Evolutionary conservation across 164 flowering plant species (phyloP), one percentile per base, ranked within the genome.

Genomic region (Warburgia ugandensis): DNA sequence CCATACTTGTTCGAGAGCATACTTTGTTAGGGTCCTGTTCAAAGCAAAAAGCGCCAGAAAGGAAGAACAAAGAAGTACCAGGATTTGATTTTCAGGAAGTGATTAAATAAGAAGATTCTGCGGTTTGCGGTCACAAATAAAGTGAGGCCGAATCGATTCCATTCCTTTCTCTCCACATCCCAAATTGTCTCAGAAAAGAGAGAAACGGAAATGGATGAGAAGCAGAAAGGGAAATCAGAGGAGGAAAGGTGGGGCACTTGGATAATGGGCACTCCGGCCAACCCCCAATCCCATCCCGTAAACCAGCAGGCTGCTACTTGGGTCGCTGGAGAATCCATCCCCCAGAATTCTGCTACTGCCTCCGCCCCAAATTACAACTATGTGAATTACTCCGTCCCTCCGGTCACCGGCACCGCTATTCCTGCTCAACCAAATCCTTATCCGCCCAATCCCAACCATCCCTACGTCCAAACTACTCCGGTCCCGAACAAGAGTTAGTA

Each of bases 231-330:
- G 35, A 31, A 31, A 12, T 6, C 12, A 1, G 1, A 1, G 35
- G 12, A 31, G 35, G 12, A 31, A 31, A 31, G 12, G 20, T 40
- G 48, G 44, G 63, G 63, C 10, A 50, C 56, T n/a, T 50, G 63
- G 63, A 50, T 51, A 6, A 59, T 59, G 63, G 63, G 63, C 17
- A 40, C 30, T 21, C 61, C 63, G 28, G 29, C 46, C 40, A 3
- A 21, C 17, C 62, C 55, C 17, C 35, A 43, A 4, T 28, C 50
- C 13, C 50, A 50, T 35, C 50, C 56, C 17, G 27, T 14, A 23
- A 56, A 56, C 45, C 60, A 48, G n/a, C 37, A 37, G 29, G 52
- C 59, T 4, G 51, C 51, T 13, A 45, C 59, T 17, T 55, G 51
- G 59, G 60, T 56, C 16, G 36, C 53, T 9, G 60, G 27, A 10